Conservation (phyloP, 306 rosid genomes). For the Citrullus mucosospermus region DNA sequence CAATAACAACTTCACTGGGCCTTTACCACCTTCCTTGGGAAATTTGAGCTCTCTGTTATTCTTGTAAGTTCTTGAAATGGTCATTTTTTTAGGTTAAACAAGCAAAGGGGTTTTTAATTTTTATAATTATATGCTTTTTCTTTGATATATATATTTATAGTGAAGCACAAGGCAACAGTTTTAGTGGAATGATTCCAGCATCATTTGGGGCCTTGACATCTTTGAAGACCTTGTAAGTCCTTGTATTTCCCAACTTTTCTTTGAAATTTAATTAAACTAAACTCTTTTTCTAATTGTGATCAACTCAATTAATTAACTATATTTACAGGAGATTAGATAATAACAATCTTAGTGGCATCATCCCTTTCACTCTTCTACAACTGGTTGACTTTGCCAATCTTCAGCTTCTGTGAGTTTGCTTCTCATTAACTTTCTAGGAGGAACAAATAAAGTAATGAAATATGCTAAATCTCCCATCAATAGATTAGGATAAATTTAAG, state of each 20-base stretch:
- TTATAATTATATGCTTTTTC: background rate
- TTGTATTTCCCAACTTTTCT: background rate
- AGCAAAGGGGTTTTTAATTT: too few species aligned
- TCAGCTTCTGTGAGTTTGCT: constrained; percentile 6
- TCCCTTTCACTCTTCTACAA: constrained; percentile 11
- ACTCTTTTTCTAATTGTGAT: background rate
- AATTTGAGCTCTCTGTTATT: constrained; percentile 10
- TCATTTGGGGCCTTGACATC: constrained; percentile 17
- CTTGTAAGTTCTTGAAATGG: constrained; percentile 7
- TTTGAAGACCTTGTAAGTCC: constrained; percentile 8
- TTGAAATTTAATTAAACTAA: background rate
- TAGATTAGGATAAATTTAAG: too few species aligned
- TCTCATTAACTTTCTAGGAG: too few species aligned
- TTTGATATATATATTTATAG: background rate
- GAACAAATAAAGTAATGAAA: too few species aligned
- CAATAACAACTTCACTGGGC: constrained; percentile 5
- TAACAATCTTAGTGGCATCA: constrained; percentile 8
- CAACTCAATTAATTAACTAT: background rate
- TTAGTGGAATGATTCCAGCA: constrained; percentile 12
- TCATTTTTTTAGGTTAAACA: background rate
- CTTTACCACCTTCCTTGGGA: constrained; percentile 15
- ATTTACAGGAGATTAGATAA: constrained; percentile 13
- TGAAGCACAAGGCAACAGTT: constrained; percentile 5
- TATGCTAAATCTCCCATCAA: too few species aligned
- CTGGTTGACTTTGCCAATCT: constrained; percentile 14